Conservation (phyloP, 148 eudicot species). For the Vaccinium vitisidaea region DNA sequence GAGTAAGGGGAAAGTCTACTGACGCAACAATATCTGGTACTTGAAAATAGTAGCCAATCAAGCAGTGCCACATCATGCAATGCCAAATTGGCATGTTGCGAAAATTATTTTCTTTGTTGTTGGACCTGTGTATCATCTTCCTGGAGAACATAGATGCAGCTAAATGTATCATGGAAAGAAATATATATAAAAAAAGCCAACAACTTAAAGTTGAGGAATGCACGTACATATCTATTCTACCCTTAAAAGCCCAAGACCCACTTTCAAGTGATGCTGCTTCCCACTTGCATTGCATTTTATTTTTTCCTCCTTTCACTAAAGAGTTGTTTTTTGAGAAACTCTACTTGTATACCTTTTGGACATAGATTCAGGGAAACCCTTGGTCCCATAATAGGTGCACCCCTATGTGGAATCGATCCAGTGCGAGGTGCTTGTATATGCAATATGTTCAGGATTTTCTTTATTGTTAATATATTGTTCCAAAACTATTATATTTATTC, state of each 20-base stretch:
- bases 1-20: background rate
- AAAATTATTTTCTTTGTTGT: background rate
- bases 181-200: background rate
- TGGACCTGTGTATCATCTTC: background rate
- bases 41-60: background rate
- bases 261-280: background rate
- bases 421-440: background rate
- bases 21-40: background rate
- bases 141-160: background rate
- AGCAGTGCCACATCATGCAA: background rate
- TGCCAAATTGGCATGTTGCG: background rate
- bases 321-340: background rate
- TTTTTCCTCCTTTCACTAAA: background rate
- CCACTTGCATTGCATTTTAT: background rate
- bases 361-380: background rate
- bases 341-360: background rate
- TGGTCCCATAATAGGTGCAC: background rate
- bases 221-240: background rate
- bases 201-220: background rate
- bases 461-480: no score
- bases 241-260: background rate
- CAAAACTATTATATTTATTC: background rate
- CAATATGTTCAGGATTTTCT: background rate
- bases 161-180: background rate
- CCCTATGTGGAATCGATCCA: background rate